These are phyloP conservation scores for Artemisia tridentata DNA, from an alignment of 129 eudicot species.

Conservation along the genomic window DNA sequence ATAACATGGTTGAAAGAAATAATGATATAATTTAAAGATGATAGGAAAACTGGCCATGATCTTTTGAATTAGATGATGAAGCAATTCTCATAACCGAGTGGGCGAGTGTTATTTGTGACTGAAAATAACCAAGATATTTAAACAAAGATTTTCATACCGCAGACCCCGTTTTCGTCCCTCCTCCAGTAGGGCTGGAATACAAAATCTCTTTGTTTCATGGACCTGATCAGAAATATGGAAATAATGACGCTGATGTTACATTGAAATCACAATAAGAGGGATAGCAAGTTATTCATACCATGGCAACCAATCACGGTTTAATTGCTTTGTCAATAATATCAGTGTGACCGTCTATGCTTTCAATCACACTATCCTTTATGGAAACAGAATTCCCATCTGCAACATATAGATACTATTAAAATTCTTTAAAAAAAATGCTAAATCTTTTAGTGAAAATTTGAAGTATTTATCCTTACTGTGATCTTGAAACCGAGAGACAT, in stretches of 20 bases:
- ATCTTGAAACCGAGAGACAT: too few relatives aligned
- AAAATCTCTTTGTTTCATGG: slow-evolving; percentile 60
- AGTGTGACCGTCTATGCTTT: slow-evolving; percentile 73
- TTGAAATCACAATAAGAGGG: too few relatives aligned
- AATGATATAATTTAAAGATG: too few relatives aligned
- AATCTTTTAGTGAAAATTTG: neutral
- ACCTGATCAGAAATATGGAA: slow-evolving; percentile 39
- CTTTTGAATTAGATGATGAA: too few relatives aligned
- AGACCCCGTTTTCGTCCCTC: slow-evolving; percentile 74
- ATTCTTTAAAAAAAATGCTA: neutral
- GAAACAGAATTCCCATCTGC: slow-evolving; percentile 91
- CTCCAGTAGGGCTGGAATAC: slow-evolving; percentile 65
- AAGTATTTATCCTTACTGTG: too few relatives aligned
- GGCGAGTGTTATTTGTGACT: neutral
- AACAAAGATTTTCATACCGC: too few relatives aligned
- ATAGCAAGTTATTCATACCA: too few relatives aligned
- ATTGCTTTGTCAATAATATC: slow-evolving; percentile 62
- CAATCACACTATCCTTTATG: slow-evolving; percentile 56
- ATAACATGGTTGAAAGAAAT: too few relatives aligned
- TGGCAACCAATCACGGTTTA: slow-evolving; percentile 50
- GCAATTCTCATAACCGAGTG: too few relatives aligned
- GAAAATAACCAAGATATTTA: neutral
- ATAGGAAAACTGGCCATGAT: too few relatives aligned
- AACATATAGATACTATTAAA: neutral
- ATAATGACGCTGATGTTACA: neutral